Evolutionary conservation across 306 rosid species (phyloP), one percentile per base, ranked within the genome.

Genomic region (Dryas octopetala): DNA sequence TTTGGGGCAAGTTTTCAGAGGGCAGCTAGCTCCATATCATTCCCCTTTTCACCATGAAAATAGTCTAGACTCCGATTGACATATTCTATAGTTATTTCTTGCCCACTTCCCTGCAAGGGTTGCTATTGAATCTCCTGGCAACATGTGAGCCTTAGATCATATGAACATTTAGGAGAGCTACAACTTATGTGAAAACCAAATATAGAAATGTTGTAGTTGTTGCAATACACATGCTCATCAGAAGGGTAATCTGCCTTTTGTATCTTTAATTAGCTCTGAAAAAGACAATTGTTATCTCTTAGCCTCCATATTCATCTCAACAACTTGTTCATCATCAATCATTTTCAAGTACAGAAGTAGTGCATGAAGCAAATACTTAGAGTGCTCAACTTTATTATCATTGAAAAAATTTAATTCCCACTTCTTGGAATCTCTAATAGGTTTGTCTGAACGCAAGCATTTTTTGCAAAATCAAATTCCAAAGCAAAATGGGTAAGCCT

Each of bases 391-490:
- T 70, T 73, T 58, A 23, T 23, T 23, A 23, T 23, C 23, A 11
- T 23, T 23, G 23, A 23, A 23, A 23, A 23, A 23, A 0, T 23
- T 23, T 23, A 23, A 23, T 23, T 23, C 23, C 1, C 23, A 23
- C 23, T 23, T 23, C 23, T 23, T 23, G 23, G 23, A 23, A 23
- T 23, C 23, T 23, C 0, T 23, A 23, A 23, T 23, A 23, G 81
- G 84, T 7, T 14, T 75, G 41, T 62, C 62, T 45, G 88, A 79
- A 6, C 90, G 83, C 87, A 94, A 72, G 74, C 98, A 94, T 32
- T 85, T 74, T 80, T 87, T 94, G 82, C 98, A 94, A 68, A 91
- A 91, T 85, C 98, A 94, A 80, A 86, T 90, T 53, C 81, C 86
- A 52, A 86, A 7, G 79, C 98, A 94, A 11, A 88, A 88, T 2